A percentile compares a stretch with the other conserved stretches of the same genome.
phyloP scores from a whole-genome alignment of 1,284 basidiomycete species.

The Irpex lacteus region DNA sequence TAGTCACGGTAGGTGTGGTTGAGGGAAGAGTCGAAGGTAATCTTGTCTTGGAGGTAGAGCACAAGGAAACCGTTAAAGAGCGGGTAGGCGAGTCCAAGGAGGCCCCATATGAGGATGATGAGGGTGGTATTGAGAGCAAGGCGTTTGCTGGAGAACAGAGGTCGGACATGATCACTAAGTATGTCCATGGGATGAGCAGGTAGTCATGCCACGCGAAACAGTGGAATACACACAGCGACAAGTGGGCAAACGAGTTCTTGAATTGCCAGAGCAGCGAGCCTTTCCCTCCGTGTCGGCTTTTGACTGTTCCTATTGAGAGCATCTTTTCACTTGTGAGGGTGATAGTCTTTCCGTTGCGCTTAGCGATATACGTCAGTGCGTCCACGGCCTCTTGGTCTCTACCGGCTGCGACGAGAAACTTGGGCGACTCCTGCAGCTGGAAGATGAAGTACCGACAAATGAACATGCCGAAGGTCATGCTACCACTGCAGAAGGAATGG shows the following conservation, averaged over 20 bases:
- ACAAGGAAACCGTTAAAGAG: conserved; percentile 5
- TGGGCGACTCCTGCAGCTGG: conserved; percentile 73
- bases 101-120: conserved; percentile 1
- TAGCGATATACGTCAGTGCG: conserved; percentile 66
- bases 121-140: neutral
- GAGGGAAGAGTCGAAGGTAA: neutral
- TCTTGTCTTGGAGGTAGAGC: neutral
- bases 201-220: neutral
- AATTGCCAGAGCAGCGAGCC: neutral
- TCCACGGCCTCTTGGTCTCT: conserved; percentile 69
- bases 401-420: conserved; percentile 73
- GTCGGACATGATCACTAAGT: neutral
- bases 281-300: neutral
- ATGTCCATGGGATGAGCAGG: neutral
- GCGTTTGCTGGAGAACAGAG: neutral
- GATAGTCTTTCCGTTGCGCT: conserved; percentile 57
- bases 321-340: conserved; percentile 50
- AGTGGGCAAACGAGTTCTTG: neutral
- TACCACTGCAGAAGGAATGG: neutral
- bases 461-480: conserved; percentile 1
- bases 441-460: conserved; percentile 65
- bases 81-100: conserved; percentile 5
- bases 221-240: neutral
- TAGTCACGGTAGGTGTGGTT: conserved; percentile 3
- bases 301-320: neutral